Conservation (phyloP, 139 green algal species). For the Chlamydomonas sp. region DNA sequence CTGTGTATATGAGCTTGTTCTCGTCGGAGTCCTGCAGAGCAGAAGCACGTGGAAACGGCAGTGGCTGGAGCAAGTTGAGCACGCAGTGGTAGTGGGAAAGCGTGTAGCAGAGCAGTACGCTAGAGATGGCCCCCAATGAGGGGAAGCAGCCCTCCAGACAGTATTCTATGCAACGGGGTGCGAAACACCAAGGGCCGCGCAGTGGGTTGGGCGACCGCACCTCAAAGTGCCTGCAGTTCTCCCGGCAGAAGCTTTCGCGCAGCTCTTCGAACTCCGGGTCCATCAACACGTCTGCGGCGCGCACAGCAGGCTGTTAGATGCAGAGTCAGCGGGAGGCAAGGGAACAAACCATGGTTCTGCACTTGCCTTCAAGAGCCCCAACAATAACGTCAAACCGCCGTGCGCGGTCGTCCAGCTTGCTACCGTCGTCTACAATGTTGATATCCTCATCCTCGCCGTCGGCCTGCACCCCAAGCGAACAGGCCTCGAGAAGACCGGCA, state of each 20-base stretch:
- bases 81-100: neutral
- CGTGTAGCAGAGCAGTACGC: neutral
- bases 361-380: slow-evolving; percentile 48
- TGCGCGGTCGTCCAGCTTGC: slow-evolving; percentile 30
- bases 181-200: neutral
- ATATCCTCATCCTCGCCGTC: slow-evolving; percentile 54
- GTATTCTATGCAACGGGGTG: too few relatives aligned
- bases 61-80: neutral
- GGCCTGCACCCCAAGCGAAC: neutral
- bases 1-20: slow-evolving; percentile 63
- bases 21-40: slow-evolving; percentile 54
- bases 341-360: neutral
- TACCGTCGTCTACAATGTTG: slow-evolving; percentile 53
- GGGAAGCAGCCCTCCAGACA: neutral
- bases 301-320: neutral
- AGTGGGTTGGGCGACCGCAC: slow-evolving; percentile 21
- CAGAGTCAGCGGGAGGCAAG: neutral
- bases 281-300: slow-evolving; percentile 55
- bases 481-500: too few relatives aligned
- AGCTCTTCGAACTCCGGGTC: slow-evolving; percentile 56
- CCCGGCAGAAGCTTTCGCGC: slow-evolving; percentile 46
- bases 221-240: slow-evolving; percentile 62
- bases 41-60: neutral
- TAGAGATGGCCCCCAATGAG: neutral
- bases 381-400: slow-evolving; percentile 54